Percentiles rank a stretch among this genome's conserved stretches.
These are phyloP conservation scores for Sporothrix variecibatus DNA, from an alignment of 2,329 filamentous ascomycete genomes.

Conservation along the genomic window DNA sequence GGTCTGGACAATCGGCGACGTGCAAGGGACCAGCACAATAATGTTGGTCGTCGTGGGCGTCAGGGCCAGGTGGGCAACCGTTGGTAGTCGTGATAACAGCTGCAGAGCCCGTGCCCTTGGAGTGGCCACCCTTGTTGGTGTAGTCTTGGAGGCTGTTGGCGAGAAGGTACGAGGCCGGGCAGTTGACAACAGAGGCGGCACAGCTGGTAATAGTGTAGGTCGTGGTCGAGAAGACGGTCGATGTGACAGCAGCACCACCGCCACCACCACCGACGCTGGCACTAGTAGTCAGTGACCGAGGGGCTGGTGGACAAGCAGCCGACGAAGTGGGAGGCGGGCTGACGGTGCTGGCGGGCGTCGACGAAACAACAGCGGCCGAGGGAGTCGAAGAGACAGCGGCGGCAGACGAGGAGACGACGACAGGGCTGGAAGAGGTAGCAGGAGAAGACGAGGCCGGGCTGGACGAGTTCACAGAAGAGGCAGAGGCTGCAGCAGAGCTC, in stretches of 20 bases:
- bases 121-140: neutral
- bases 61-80: slow-evolving; percentile 11
- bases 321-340: neutral
- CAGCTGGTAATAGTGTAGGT: slow-evolving; percentile 39
- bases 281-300: neutral
- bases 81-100: slow-evolving; percentile 14
- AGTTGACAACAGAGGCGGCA: slow-evolving; percentile 37
- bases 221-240: slow-evolving; percentile 33
- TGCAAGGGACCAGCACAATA: slow-evolving; percentile 32
- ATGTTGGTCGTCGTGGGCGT: slow-evolving; percentile 31
- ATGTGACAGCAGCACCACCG: slow-evolving; percentile 29
- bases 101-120: neutral
- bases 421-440: neutral
- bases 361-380: neutral
- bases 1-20: slow-evolving; percentile 34
- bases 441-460: neutral
- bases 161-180: slow-evolving; percentile 36
- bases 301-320: neutral
- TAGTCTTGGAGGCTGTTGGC: no score
- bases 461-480: neutral
- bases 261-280: neutral
- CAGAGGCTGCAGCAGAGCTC: neutral
- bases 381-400: neutral
- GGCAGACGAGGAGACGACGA: neutral
- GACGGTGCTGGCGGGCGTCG: neutral